Conservation (phyloP, 371 early-diverging fungal genomes). For the Mortierella sp. region DNA sequence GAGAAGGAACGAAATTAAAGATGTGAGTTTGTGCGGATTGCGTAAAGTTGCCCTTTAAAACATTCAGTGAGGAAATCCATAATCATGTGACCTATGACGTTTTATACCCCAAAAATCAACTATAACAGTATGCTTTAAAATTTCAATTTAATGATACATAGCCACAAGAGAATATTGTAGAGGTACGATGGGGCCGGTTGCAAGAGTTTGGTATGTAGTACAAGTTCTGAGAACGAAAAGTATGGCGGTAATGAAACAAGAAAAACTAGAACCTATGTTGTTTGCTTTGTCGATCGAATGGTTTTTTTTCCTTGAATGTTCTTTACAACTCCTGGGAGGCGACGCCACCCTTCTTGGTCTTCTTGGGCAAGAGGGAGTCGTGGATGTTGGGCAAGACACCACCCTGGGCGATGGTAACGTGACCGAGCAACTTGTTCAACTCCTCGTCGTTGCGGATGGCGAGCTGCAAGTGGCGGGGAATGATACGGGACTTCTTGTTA, state of each 20-base stretch:
- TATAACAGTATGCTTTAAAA: background rate
- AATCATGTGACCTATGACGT: too few species aligned
- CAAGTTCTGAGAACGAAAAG: conserved; percentile 35
- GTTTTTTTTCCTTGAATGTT: conserved; percentile 18
- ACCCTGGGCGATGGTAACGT: conserved; percentile 91
- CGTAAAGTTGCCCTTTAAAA: too few species aligned
- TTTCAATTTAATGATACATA: conserved; percentile 35
- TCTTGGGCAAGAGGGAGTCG: conserved; percentile 77
- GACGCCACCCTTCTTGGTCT: conserved; percentile 77
- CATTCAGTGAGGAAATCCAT: too few species aligned
- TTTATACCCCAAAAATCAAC: background rate
- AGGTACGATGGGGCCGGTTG: conserved; percentile 26
- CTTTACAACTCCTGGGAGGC: conserved; percentile 62
- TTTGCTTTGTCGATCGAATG: conserved; percentile 15
- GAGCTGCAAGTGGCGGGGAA: conserved; percentile 90
- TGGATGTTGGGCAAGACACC: conserved; percentile 93
- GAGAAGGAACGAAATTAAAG: too few species aligned
- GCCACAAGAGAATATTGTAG: conserved; percentile 27
- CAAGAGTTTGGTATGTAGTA: conserved; percentile 36
- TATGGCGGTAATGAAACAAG: conserved; percentile 23
- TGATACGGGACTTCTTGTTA: conserved; percentile 96
- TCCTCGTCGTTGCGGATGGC: conserved; percentile 98
- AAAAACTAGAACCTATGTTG: conserved; percentile 15
- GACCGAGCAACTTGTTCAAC: conserved; percentile 94
- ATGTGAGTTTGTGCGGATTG: too few species aligned